Percentiles rank a stretch among this genome's conserved stretches.
Evolutionary conservation across 2,329 filamentous ascomycete species (phyloP).

Genomic region (Pestalotiopsis sp.): DNA sequence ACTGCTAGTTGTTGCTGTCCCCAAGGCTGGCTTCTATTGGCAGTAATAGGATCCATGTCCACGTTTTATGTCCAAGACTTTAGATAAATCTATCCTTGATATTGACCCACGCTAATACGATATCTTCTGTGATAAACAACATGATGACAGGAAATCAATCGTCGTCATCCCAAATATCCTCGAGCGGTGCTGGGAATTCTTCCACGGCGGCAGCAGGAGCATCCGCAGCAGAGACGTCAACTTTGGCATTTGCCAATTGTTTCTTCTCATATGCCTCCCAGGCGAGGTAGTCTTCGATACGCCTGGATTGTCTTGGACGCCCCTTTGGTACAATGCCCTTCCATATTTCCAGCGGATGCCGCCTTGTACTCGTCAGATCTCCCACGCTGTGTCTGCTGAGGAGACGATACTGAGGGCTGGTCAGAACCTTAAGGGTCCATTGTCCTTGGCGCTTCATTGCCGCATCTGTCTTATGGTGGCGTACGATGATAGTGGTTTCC

Average conservation of each 20-base stretch:
- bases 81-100: no score
- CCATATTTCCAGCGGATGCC: constrained; percentile 17
- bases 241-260: not conserved
- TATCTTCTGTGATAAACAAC: not conserved
- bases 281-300: not conserved
- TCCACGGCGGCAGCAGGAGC: not conserved
- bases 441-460: constrained; percentile 8
- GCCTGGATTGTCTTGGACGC: not conserved
- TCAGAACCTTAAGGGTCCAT: not conserved
- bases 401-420: not conserved
- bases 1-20: no score
- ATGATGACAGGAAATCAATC: not conserved
- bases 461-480: constrained; percentile 9
- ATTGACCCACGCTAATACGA: no score
- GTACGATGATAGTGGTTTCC: constrained; percentile 16
- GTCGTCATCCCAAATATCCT: constrained; percentile 1
- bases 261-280: not conserved
- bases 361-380: constrained; percentile 13
- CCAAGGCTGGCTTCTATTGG: no score
- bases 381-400: constrained; percentile 19
- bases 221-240: not conserved
- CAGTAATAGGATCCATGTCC: no score
- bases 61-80: not conserved
- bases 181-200: not conserved
- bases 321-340: constrained; percentile 1